Evolutionary conservation across 345 rosid genomes (phyloP).

Genomic region (Turnera subulata): DNA sequence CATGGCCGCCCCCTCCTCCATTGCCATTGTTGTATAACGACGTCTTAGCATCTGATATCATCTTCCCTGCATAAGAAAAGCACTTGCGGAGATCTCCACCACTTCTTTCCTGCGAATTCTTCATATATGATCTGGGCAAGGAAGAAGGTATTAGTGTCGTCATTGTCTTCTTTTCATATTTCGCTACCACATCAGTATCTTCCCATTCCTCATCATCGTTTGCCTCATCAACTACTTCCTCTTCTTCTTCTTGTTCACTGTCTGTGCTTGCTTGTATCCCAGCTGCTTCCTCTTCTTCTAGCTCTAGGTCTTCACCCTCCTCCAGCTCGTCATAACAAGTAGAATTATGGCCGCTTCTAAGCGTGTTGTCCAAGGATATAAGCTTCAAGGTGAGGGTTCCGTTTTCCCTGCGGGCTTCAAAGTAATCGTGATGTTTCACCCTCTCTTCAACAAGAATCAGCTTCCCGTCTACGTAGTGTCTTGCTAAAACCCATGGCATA

Average conservation of each 20-base stretch:
- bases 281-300: conserved; percentile 4
- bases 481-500: conserved; percentile 41
- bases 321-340: background rate
- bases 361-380: conserved; percentile 30
- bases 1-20: no score
- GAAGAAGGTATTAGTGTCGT: background rate
- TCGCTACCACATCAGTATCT: background rate
- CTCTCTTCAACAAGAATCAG: conserved; percentile 39
- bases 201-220: background rate
- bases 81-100: conserved; percentile 21
- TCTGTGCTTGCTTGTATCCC: conserved; percentile 6
- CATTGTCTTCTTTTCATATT: conserved; percentile 1
- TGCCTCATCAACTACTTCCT: conserved; percentile 15
- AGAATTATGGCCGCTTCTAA: background rate
- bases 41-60: background rate
- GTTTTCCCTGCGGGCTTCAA: conserved; percentile 36
- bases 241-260: background rate
- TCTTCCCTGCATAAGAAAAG: conserved; percentile 17
- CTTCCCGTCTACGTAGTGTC: conserved; percentile 41
- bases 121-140: conserved; percentile 2
- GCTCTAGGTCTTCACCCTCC: conserved; percentile 3
- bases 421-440: conserved; percentile 41
- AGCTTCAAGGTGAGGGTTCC: conserved; percentile 43
- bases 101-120: background rate
- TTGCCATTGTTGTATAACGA: no score